Base-by-base conservation (phyloP, 2,329 filamentous ascomycete genomes). In the Chaetomium strumarium region DNA sequence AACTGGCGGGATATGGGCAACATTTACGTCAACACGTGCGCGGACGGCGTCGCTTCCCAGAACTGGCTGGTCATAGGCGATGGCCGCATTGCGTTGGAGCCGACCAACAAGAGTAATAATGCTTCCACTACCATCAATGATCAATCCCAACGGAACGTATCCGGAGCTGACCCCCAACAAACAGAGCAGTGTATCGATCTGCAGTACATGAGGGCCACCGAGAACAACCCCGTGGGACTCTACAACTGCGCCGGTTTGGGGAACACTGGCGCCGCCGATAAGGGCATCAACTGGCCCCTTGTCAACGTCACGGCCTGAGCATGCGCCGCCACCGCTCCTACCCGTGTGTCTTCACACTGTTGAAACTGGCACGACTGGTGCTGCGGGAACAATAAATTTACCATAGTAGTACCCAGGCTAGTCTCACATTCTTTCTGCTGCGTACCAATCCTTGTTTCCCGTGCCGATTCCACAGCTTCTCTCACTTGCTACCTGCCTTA, bases 1-100 rank as follows among this genome's bases (percentile, higher is more conserved):
- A 68, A 67, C 63, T 72, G 69, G 69, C 70, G 66, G 59, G 67
- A 72, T 52, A 71, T 72, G 69, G 69, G 63, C n/a, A 63, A 48
- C 51, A 61, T 72, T 58, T 63, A 56, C 47, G 50, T 72, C 24
- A 62, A 63, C 38, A 61, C 66, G 12, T 72, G 70, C 59, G 61
- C 63, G 46, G 66, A 66, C 46, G 64, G 62, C 17, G 60, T 60
- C 16, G 60, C 63, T 14, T 63, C 60, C 8, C 70, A 72, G 61
- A 66, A 67, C 51, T 72, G 67, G 67, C 55, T 64, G 16, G 65
- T 64, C 56, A 68, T 68, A 66, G 60, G 61, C 13, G 70, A 72
- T 53, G 70, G 70, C 8, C 64, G 70, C 12, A 72, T 72, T 33
- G 67, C 68, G 30, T 58, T 72, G 14, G 63, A 67, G 29, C 40